Base-by-base conservation (phyloP, 768 basidiomycete species). In the Calvatia gigantea region DNA sequence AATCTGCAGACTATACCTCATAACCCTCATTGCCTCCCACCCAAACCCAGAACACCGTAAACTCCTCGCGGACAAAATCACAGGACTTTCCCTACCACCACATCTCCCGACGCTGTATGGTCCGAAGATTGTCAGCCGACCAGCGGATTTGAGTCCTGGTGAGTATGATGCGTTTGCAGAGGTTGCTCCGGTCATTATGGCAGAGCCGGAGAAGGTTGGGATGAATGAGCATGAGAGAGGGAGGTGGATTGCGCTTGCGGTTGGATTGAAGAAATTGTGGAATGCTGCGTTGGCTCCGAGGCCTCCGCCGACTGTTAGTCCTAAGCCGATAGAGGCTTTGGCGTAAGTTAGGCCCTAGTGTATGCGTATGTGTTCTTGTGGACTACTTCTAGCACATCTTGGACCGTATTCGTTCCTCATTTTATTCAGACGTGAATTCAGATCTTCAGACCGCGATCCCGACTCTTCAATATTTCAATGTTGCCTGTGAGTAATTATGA, bases 171-270 rank as follows among this genome's bases (percentile, higher is more conserved):
- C 50, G n/a, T 51, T 51, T 41, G 50, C 50, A 11, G 50, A 51
- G 38, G 14, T 51, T 41, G 50, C 38, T 29, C 50, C 50, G 4
- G 23, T 39, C 11, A 12, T 51, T 29, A 51, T 51, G 50, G 37
- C 12, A 9, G 50, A 51, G 17, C 50, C 50, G 5, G 50, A 31
- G 17, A 51, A 42, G 27, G 25, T 51, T 1, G 50, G 50, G 15
- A 51, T 51, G 50, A 39, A 51, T 41, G 50, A 51, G 37, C 41
- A 41, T 29, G 50, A 51, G 50, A 41, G 50, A 41, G 50, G 50
- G 39, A 27, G 50, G 28, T 51, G 50, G 50, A 27, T 51, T 51
- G 50, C 33, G 7, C 51, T 53, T 43, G 51, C 51, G 2, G 51
- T 44, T 43, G 51, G 41, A 11, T n/a, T 53, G 42, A 43, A 39